Evolutionary conservation across 2,329 filamentous ascomycete genomes (phyloP), one percentile per base, ranked within the genome.

Genomic region (Aureobasidium vineae): DNA sequence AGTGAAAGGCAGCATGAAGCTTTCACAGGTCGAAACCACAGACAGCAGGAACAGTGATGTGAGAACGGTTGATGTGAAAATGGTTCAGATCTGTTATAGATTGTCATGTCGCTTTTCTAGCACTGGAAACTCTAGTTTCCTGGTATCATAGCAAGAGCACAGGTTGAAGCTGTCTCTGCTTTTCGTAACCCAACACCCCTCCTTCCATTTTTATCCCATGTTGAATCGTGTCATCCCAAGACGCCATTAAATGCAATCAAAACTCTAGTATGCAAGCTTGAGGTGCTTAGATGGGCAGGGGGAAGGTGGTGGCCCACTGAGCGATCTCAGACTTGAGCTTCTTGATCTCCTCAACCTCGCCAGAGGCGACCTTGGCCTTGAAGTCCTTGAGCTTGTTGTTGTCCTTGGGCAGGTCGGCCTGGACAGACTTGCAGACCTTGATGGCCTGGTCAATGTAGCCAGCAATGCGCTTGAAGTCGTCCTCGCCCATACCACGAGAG

Each of bases 331-430:
- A 90, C 83, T 88, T 90, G 77, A 97, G 85, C 72, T 85, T 86
- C 78, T 90, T 88, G 81, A 99, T 94, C 83, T 93, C 90, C 69
- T 86, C 80, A 57, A 96, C 84, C 75, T 89, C 86, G 70, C 92
- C 93, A 72, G 84, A 82, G 67, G 90, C 86, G 69, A 97, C 91
- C 86, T 92, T 94, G 77, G 87, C 88, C 86, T 94, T 96, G 90
- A 99, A 98, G 85, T 99, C 95, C 88, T 98, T 98, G 79, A 96
- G 91, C 88, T 96, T 97, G 88, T 98, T 99, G 75, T 91, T 92
- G 80, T 95, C 90, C 88, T 97, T 97, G 79, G 95, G 94, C 28
- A 98, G 86, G 70, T 85, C 82, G 68, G 77, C 84, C 84, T 98
- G 95, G 73, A 96, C 84, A 76, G 93, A 88, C 86, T 92, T 92